Evolutionary conservation across 257 asterid species (phyloP).

Genomic region (Ajuga chamaepitys): DNA sequence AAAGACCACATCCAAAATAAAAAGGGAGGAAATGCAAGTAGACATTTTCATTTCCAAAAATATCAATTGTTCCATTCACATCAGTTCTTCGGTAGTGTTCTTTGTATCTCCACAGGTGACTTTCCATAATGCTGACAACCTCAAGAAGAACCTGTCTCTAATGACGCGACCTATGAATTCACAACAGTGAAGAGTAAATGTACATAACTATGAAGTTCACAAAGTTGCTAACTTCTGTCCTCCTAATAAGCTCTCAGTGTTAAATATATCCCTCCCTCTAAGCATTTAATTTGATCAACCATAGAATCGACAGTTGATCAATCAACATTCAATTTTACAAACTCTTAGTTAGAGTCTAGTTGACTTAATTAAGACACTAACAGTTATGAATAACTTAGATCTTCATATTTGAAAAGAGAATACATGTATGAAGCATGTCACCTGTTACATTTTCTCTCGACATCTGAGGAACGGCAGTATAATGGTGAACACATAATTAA

Average conservation of each 20-base stretch:
- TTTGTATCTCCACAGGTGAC: slow-evolving; percentile 3
- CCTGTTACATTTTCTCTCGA: neutral
- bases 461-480: slow-evolving; percentile 1
- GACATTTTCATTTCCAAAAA: neutral
- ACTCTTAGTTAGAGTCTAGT: slow-evolving; percentile 1
- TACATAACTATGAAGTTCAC: neutral
- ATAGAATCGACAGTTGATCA: neutral
- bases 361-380: neutral
- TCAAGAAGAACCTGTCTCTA: neutral
- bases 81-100: neutral
- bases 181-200: neutral
- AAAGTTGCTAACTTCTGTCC: neutral
- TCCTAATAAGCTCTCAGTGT: neutral
- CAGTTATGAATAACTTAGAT: neutral
- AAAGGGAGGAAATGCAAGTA: neutral
- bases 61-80: neutral
- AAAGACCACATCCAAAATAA: neutral
- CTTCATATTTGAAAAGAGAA: slow-evolving; percentile 1
- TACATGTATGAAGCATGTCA: neutral
- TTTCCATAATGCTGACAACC: neutral
- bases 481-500: neutral
- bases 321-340: neutral
- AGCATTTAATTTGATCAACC: neutral
- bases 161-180: neutral
- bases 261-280: neutral